phyloP scores from a whole-genome alignment of 2,329 filamentous ascomycete species.

The Hirsutella minnesotensis region DNA sequence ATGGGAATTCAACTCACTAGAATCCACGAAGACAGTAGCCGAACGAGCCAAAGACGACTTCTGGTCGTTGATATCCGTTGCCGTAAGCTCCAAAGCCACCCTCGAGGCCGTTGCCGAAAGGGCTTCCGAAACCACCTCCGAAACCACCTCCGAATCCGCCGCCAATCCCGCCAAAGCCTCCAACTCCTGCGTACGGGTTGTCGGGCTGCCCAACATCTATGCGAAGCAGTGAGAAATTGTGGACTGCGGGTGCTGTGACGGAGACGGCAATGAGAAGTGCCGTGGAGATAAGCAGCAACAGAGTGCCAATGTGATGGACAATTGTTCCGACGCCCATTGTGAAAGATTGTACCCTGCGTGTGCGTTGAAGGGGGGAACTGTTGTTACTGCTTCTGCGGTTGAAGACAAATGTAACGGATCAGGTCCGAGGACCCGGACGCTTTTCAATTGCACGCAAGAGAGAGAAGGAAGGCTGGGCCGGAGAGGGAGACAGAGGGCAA shows the following conservation, averaged over 20 bases:
- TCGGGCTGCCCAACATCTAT: constrained; percentile 27
- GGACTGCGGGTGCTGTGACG: constrained; percentile 47
- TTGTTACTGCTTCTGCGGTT: neutral
- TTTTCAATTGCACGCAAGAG: neutral
- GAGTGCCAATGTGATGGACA: constrained; percentile 45
- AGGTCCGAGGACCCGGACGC: neutral
- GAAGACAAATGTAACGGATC: neutral
- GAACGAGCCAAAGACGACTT: constrained; percentile 47
- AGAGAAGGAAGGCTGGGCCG: neutral
- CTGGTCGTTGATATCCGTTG: constrained; percentile 18
- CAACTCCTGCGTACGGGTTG: too few species aligned
- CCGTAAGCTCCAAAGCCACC: too few species aligned
- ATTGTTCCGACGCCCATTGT: constrained; percentile 36
- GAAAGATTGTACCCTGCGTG: constrained; percentile 5
- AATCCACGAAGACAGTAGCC: constrained; percentile 37
- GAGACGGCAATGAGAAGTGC: constrained; percentile 46
- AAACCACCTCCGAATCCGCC: too few species aligned
- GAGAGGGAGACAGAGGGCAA: neutral
- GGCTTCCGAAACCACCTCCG: too few species aligned
- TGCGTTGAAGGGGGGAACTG: neutral
- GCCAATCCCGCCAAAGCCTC: too few species aligned
- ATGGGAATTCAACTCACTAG: constrained; percentile 9
- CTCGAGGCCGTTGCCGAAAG: too few species aligned
- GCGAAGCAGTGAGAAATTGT: constrained; percentile 40
- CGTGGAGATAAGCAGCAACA: constrained; percentile 41